These are phyloP conservation scores for Claviceps sp. DNA, from an alignment of 2,329 filamentous ascomycete genomes.

Conservation along the genomic window DNA sequence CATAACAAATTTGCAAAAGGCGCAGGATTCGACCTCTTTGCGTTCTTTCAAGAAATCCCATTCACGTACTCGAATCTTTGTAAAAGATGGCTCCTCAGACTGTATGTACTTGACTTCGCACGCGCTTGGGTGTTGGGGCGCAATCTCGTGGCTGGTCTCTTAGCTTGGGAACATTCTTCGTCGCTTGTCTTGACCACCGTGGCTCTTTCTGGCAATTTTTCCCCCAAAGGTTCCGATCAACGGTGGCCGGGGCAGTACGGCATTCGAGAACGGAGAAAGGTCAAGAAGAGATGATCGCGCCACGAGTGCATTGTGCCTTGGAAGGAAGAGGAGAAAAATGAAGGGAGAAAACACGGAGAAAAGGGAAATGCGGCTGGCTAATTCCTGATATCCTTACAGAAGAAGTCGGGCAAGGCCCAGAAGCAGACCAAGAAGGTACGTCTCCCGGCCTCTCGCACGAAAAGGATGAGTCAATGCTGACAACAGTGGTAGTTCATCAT, in stretches of 20 bases:
- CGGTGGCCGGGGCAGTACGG: neutral
- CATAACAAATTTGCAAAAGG: slow-evolving; percentile 18
- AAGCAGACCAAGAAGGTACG: slow-evolving; percentile 78
- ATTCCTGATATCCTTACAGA: slow-evolving; percentile 44
- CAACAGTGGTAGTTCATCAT: slow-evolving; percentile 69
- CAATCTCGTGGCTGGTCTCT: neutral
- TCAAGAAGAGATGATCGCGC: neutral
- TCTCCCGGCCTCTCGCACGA: neutral
- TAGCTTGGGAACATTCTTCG: neutral
- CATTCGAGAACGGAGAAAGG: neutral
- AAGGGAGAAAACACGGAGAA: neutral
- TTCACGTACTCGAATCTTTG: slow-evolving; percentile 9
- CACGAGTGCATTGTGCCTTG: slow-evolving; percentile 1
- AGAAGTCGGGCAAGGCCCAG: slow-evolving; percentile 56
- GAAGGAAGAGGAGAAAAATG: slow-evolving; percentile 4
- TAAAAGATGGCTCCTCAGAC: slow-evolving; percentile 69
- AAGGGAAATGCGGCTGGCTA: slow-evolving; percentile 88
- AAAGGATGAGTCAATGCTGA: neutral
- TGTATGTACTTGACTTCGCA: slow-evolving; percentile 61
- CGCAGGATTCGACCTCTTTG: slow-evolving; percentile 76
- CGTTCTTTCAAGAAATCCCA: slow-evolving; percentile 24
- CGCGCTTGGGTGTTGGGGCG: slow-evolving; percentile 83
- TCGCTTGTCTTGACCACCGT: neutral
- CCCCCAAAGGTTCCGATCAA: neutral
- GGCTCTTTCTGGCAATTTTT: neutral